Evolutionary conservation across 2,329 filamentous ascomycete genomes (phyloP).

Genomic region (Aphanocladium album): DNA sequence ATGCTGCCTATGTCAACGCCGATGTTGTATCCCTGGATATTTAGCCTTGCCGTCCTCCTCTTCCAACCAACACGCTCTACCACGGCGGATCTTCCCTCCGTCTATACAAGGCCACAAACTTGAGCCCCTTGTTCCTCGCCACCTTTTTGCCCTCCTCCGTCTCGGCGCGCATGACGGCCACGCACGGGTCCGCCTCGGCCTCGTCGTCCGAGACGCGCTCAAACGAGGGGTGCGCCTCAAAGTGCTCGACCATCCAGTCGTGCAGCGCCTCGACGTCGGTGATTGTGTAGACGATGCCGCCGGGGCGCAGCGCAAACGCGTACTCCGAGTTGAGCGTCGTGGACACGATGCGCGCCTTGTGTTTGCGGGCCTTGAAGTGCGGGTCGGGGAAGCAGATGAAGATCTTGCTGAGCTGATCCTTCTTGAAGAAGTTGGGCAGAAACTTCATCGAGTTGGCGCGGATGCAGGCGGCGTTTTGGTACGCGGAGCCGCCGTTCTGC

Average conservation of each 20-base stretch:
- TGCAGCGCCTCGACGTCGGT: slow-evolving; percentile 95
- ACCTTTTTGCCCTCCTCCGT: slow-evolving; percentile 99
- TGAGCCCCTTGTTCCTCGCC: slow-evolving; percentile 79
- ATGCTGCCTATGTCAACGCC: neutral
- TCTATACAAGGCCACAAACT: slow-evolving; percentile 85
- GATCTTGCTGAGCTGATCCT: slow-evolving; percentile 76
- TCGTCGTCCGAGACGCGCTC: slow-evolving; percentile 67
- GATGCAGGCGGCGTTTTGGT: slow-evolving; percentile 84
- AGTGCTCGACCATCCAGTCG: slow-evolving; percentile 86
- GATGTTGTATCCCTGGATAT: neutral
- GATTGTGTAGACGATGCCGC: slow-evolving; percentile 90
- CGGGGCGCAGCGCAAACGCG: slow-evolving; percentile 76
- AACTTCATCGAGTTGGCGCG: slow-evolving; percentile 99
- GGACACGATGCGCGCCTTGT: slow-evolving; percentile 93
- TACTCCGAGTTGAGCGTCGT: slow-evolving; percentile 88
- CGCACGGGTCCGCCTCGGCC: slow-evolving; percentile 63
- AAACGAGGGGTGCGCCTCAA: slow-evolving; percentile 73
- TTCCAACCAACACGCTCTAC: slow-evolving; percentile 33
- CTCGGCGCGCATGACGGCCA: slow-evolving; percentile 69
- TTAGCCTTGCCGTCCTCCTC: neutral
- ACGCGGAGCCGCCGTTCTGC: slow-evolving; percentile 48
- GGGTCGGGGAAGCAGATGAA: slow-evolving; percentile 99
- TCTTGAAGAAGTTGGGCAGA: slow-evolving; percentile 92
- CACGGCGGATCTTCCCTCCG: slow-evolving; percentile 75
- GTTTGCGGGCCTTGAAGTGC: slow-evolving; percentile 95